These are phyloP conservation scores for Myrmaecium sp. DNA, from an alignment of 2,329 filamentous ascomycete species.

Conservation along the genomic window DNA sequence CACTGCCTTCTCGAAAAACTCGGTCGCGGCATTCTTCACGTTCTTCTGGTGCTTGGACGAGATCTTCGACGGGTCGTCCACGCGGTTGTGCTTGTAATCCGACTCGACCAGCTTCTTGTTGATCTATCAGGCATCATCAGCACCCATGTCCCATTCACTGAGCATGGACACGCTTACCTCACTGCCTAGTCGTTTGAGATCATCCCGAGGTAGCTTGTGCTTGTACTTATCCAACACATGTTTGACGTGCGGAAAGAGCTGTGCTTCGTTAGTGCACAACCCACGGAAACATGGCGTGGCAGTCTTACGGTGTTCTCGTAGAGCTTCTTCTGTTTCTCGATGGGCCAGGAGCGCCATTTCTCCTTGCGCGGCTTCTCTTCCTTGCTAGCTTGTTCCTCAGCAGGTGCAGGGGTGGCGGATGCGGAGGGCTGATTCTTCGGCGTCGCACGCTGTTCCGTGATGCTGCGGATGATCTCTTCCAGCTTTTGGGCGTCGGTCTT, in stretches of 20 bases:
- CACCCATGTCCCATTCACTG: neutral
- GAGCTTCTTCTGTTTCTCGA: slow-evolving; percentile 85
- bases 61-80: slow-evolving; percentile 64
- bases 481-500: slow-evolving; percentile 60
- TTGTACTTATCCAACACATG: slow-evolving; percentile 76
- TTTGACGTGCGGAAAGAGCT: slow-evolving; percentile 76
- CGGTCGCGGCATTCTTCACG: slow-evolving; percentile 66
- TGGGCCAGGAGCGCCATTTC: slow-evolving; percentile 50
- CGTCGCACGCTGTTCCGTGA: slow-evolving; percentile 54
- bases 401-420: slow-evolving; percentile 48
- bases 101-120: slow-evolving; percentile 81
- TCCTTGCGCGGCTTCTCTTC: slow-evolving; percentile 37
- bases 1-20: slow-evolving; percentile 76
- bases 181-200: slow-evolving; percentile 47
- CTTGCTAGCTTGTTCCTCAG: slow-evolving; percentile 35
- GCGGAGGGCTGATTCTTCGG: slow-evolving; percentile 31
- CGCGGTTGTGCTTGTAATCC: slow-evolving; percentile 81
- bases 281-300: neutral
- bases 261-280: slow-evolving; percentile 6
- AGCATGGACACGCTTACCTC: slow-evolving; percentile 27
- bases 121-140: slow-evolving; percentile 25
- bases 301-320: slow-evolving; percentile 78
- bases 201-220: slow-evolving; percentile 70
- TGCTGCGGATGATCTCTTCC: slow-evolving; percentile 58
- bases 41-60: slow-evolving; percentile 63